Conservation (phyloP, 805 yeast genomes). For the Teunomyces cretensis region DNA sequence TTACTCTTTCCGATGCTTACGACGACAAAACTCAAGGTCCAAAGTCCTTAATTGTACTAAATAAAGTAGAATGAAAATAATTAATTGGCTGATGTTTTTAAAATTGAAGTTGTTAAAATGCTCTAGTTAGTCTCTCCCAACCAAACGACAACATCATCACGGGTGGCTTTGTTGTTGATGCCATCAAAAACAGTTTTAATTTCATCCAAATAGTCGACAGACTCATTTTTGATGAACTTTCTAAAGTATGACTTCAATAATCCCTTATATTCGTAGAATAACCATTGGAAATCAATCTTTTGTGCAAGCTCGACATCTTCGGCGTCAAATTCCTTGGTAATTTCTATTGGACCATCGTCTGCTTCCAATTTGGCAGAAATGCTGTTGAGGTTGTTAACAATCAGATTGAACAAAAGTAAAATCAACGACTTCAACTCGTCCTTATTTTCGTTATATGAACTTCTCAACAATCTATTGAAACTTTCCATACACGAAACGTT, state of each 20-base stretch:
- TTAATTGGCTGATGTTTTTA: too few species aligned
- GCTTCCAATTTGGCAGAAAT: slow-evolving; percentile 16
- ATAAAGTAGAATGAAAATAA: too few species aligned
- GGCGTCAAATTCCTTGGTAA: slow-evolving; percentile 26
- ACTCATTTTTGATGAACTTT: slow-evolving; percentile 20
- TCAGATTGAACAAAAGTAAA: slow-evolving; percentile 21
- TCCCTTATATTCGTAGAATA: slow-evolving; percentile 42
- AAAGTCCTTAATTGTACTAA: too few species aligned
- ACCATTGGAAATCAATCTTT: slow-evolving; percentile 39
- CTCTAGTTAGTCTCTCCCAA: slow-evolving; percentile 11
- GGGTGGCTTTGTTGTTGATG: slow-evolving; percentile 21
- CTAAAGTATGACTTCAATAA: slow-evolving; percentile 40
- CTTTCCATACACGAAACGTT: slow-evolving; percentile 46
- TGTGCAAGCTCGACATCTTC: slow-evolving; percentile 22
- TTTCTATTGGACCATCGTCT: slow-evolving; percentile 18
- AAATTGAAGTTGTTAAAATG: not conserved
- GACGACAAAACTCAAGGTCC: too few species aligned
- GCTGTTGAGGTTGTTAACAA: slow-evolving; percentile 31
- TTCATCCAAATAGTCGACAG: slow-evolving; percentile 13
- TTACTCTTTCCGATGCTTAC: too few species aligned
- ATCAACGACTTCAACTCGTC: slow-evolving; percentile 18
- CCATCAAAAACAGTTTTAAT: slow-evolving; percentile 15
- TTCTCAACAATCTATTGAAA: slow-evolving; percentile 33
- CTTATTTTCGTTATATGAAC: slow-evolving; percentile 14
- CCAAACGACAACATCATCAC: slow-evolving; percentile 22